Base-by-base conservation (phyloP, 352 stramenopile genomes). In the Thalassiosira mediterranea region DNA sequence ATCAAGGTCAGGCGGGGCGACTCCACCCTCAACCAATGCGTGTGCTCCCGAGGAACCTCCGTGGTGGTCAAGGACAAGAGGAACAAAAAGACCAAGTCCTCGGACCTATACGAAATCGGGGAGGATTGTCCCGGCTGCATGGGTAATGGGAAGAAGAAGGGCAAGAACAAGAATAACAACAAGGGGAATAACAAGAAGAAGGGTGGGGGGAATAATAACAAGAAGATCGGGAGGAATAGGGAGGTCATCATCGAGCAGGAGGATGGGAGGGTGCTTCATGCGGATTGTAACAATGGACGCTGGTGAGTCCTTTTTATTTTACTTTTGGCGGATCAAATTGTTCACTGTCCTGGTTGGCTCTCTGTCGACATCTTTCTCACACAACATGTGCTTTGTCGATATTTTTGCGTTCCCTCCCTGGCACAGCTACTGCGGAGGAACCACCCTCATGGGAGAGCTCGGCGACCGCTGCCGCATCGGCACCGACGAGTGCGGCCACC, bases 21-120 rank as follows among this genome's bases (percentile, higher is more conserved):
- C 17, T 4, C 29, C 19, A 19, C 48, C 2, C 29, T 8, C 23
- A 26, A 56, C 3, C 7, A 28, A 4, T 26, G 4, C 17, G 15
- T 56, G 15, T 56, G 48, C 19, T 2, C 2, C 4, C n/a, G 48
- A 28, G 48, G 48, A 4, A 56, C 48, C 11, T 37, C 23, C 2
- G 48, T 56, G 48, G 48, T 56, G 48, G 48, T 56, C 48, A 56
- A 26, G 48, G n/a, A 56, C n/a, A n/a, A n/a, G n/a, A n/a, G n/a
- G n/a, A n/a, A n/a, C n/a, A n/a, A n/a, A n/a, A n/a, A n/a, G n/a
- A n/a, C n/a, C n/a, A n/a, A n/a, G n/a, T n/a, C n/a, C n/a, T n/a
- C n/a, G n/a, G n/a, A n/a, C n/a, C n/a, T n/a, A n/a, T n/a, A n/a
- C n/a, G n/a, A n/a, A n/a, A n/a, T n/a, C n/a, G n/a, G n/a, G n/a